Evolutionary conservation across 768 basidiomycete species (phyloP).

Genomic region (Boletus tylopilopsis): DNA sequence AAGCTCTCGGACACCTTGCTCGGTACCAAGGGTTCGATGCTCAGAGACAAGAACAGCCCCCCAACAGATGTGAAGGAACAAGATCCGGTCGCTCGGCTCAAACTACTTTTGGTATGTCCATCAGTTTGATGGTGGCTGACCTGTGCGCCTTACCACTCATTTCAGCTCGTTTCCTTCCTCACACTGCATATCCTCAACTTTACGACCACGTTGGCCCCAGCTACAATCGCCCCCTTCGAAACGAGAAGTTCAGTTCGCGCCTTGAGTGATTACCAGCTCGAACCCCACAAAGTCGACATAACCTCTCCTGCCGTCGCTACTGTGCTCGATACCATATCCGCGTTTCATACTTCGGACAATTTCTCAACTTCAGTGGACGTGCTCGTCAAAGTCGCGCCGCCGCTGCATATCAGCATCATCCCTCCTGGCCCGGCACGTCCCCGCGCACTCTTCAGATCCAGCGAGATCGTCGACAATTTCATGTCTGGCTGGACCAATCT

Average conservation of each 20-base stretch:
- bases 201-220: conserved; percentile 80
- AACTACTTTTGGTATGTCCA: conserved; percentile 71
- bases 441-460: conserved; percentile 34
- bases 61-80: conserved; percentile 48
- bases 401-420: conserved; percentile 51
- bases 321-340: conserved; percentile 56
- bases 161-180: conserved; percentile 84
- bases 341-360: conserved; percentile 17
- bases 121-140: neutral
- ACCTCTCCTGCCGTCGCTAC: conserved; percentile 55
- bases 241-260: conserved; percentile 14
- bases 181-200: conserved; percentile 90
- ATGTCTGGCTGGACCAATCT: conserved; percentile 88
- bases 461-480: conserved; percentile 73
- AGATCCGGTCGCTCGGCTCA: conserved; percentile 83
- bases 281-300: conserved; percentile 63
- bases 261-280: conserved; percentile 15
- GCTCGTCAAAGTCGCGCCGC: conserved; percentile 60
- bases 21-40: conserved; percentile 50
- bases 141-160: neutral
- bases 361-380: conserved; percentile 36
- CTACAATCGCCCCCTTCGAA: conserved; percentile 46
- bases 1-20: conserved; percentile 32
- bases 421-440: conserved; percentile 32
- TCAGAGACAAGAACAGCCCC: conserved; percentile 40